Percentiles rank a stretch among this genome's conserved stretches.
phyloP scores from a whole-genome alignment of 1,284 basidiomycete genomes.

The Trichosporon inkin region DNA sequence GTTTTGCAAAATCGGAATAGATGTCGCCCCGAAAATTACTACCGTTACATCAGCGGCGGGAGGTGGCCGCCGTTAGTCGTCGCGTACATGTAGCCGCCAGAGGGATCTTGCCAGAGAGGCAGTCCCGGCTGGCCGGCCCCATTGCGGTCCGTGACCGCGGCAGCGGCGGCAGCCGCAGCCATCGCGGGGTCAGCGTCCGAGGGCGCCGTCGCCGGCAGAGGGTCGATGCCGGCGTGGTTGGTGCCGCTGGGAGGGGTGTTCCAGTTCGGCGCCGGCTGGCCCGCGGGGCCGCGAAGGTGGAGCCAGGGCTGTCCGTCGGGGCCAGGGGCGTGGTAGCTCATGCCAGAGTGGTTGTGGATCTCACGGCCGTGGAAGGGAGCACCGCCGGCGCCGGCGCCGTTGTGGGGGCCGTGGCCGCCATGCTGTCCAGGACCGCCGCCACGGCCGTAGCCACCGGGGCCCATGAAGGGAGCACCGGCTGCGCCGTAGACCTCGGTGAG shows the following conservation, averaged over 20 bases:
- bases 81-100: constrained; percentile 25
- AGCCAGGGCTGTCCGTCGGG: constrained; percentile 48
- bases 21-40: constrained; percentile 9
- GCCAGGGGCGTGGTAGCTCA: constrained; percentile 47
- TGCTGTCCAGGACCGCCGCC: constrained; percentile 16
- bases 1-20: constrained; percentile 10
- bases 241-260: constrained; percentile 14
- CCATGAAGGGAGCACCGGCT: constrained; percentile 38
- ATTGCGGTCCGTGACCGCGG: constrained; percentile 16
- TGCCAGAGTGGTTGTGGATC: constrained; percentile 41
- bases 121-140: constrained; percentile 20
- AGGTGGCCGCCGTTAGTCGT: constrained; percentile 23
- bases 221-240: constrained; percentile 20
- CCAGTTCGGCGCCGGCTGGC: constrained; percentile 42
- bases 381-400: constrained; percentile 14
- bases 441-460: constrained; percentile 30
- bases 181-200: constrained; percentile 20
- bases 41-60: constrained; percentile 23
- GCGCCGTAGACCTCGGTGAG: constrained; percentile 50
- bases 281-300: constrained; percentile 42
- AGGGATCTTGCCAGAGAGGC: constrained; percentile 26
- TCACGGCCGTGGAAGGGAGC: constrained; percentile 24
- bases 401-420: constrained; percentile 15
- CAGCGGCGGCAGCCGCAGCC: constrained; percentile 17
- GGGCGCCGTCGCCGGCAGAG: constrained; percentile 25